Evolutionary conservation across 345 rosid genomes (phyloP).

Genomic region (Aethionema arabicum): DNA sequence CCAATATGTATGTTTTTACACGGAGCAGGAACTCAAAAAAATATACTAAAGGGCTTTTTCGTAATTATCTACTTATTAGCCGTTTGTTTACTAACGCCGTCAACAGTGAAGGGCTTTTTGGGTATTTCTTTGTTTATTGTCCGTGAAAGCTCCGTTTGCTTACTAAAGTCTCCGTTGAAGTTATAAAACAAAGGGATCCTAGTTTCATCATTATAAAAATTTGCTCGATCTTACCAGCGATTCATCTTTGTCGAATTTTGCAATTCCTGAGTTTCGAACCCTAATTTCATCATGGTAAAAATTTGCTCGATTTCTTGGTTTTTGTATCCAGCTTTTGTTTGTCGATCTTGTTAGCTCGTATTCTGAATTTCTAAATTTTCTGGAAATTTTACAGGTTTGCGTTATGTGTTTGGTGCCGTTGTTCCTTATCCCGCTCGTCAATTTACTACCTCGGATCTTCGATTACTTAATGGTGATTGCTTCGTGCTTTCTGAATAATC

Average conservation of each 20-base stretch:
- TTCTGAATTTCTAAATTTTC: not conserved
- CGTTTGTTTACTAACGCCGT: conserved; percentile 9
- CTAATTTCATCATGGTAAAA: conserved; percentile 36
- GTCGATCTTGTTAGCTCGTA: not conserved
- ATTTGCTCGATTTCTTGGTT: conserved; percentile 2
- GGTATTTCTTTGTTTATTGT: conserved; percentile 1
- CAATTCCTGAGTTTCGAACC: conserved; percentile 19
- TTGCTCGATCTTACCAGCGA: not conserved
- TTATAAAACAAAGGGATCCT: conserved; percentile 5
- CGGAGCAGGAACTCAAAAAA: not conserved
- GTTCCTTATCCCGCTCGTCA: conserved; percentile 90
- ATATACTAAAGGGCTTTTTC: conserved; percentile 3
- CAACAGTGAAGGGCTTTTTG: conserved; percentile 6
- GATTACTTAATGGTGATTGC: conserved; percentile 59
- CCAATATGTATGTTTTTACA: conserved; percentile 13
- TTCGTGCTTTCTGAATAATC: not conserved
- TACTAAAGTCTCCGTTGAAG: not conserved
- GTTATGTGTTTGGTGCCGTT: conserved; percentile 82
- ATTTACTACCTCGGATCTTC: conserved; percentile 67
- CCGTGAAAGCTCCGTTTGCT: conserved; percentile 20
- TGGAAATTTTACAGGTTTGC: conserved; percentile 59
- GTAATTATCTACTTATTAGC: not conserved
- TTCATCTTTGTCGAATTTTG: conserved; percentile 19
- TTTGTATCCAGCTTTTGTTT: not conserved
- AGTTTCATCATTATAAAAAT: too few relatives aligned